Evolutionary conservation across 768 basidiomycete genomes (phyloP).

Genomic region (Termitomyces sp.): DNA sequence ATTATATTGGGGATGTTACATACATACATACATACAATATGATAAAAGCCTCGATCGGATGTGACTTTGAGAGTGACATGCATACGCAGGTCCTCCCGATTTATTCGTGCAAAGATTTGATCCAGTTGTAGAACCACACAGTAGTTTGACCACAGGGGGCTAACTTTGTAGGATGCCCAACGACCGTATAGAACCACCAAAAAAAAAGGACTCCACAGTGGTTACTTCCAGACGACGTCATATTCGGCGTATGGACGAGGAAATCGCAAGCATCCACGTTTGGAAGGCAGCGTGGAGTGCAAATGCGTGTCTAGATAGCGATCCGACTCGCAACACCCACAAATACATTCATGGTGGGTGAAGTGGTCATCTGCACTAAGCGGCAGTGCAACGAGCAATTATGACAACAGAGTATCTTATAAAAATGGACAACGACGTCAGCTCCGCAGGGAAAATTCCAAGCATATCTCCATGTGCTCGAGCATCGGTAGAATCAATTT

Average conservation of each 20-base stretch:
- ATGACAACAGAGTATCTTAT: not conserved
- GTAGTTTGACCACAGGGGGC: too few species aligned
- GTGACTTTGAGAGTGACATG: not conserved
- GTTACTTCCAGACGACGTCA: not conserved
- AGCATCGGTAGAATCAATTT: slow-evolving; percentile 8
- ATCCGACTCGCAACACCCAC: not conserved
- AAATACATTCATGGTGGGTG: not conserved
- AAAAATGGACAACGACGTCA: not conserved
- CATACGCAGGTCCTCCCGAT: not conserved
- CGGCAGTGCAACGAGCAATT: not conserved
- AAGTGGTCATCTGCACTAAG: not conserved
- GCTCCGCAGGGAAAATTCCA: not conserved
- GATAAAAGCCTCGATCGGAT: not conserved
- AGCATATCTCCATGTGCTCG: not conserved
- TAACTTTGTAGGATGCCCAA: too few species aligned
- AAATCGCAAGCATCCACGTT: not conserved
- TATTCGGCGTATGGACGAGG: not conserved
- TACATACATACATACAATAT: not conserved
- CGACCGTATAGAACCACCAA: too few species aligned
- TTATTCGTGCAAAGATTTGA: not conserved
- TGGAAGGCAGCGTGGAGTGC: not conserved
- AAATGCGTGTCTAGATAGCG: not conserved
- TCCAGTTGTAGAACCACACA: too few species aligned
- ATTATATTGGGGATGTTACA: not conserved
- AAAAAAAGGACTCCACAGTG: too few species aligned